These are phyloP conservation scores for Starmerella potacharoeniae DNA, from an alignment of 805 yeast genomes.

Conservation along the genomic window DNA sequence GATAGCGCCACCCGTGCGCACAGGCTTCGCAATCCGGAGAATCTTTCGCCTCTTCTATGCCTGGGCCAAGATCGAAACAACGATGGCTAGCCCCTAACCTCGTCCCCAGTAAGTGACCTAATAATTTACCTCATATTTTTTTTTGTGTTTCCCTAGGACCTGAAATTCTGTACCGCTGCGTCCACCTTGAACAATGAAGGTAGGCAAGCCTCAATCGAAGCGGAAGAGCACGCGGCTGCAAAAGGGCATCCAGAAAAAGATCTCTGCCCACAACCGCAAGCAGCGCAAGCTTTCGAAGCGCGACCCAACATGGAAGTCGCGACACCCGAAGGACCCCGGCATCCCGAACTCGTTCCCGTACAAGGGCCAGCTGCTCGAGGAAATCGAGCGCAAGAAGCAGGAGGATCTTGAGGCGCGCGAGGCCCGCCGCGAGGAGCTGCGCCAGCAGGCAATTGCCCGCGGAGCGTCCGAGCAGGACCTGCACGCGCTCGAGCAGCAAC, in stretches of 20 bases:
- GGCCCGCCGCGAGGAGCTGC: constrained; percentile 30
- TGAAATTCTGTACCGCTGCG: background rate
- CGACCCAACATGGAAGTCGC: constrained; percentile 89
- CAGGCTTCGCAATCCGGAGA: too few species aligned
- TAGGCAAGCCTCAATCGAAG: constrained; percentile 35
- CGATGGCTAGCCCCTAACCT: background rate
- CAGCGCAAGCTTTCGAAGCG: constrained; percentile 71
- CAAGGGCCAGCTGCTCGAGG: constrained; percentile 64
- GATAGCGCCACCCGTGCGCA: too few species aligned
- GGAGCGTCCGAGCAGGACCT: constrained; percentile 32
- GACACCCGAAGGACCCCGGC: constrained; percentile 77
- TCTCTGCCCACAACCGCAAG: constrained; percentile 82
- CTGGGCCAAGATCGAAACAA: background rate
- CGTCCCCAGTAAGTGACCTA: background rate
- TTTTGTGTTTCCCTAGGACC: background rate
- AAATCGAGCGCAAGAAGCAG: constrained; percentile 41
- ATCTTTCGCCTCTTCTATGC: background rate
- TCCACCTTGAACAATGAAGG: constrained; percentile 18
- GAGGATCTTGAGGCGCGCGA: constrained; percentile 33
- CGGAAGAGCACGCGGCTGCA: constrained; percentile 86
- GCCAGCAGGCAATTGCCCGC: constrained; percentile 28
- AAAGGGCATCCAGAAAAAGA: constrained; percentile 93
- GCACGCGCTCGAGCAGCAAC: constrained; percentile 31
- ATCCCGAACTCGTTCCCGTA: constrained; percentile 93
- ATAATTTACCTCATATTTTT: constrained; percentile 8